Evolutionary conservation across 2,329 filamentous ascomycete species (phyloP).

Genomic region (Zymoseptoria tritici): DNA sequence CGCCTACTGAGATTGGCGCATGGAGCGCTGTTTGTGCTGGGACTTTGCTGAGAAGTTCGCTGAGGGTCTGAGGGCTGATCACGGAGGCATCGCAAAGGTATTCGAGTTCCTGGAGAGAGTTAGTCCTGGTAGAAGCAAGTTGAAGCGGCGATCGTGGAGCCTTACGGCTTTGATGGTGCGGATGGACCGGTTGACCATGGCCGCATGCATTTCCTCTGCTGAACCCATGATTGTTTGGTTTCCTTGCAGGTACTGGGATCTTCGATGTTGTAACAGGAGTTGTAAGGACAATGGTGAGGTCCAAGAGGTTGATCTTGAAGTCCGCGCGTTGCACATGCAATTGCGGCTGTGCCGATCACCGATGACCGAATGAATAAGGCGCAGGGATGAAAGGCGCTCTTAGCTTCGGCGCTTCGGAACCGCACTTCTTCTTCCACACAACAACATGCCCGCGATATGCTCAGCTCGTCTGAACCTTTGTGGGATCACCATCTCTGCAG

Average conservation of each 20-base stretch:
- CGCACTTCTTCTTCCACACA: neutral
- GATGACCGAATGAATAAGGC: neutral
- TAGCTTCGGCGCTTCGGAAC: neutral
- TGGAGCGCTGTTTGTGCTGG: conserved; percentile 60
- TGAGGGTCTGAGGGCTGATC: conserved; percentile 68
- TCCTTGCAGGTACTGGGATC: neutral
- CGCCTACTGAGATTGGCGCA: conserved; percentile 31
- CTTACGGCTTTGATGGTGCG: conserved; percentile 66
- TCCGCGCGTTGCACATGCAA: neutral
- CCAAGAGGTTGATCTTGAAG: neutral
- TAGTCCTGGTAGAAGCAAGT: conserved; percentile 4
- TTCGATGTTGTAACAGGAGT: neutral
- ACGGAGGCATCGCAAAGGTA: conserved; percentile 75
- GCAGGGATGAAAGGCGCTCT: neutral
- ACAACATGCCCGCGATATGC: neutral
- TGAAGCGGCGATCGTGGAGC: neutral
- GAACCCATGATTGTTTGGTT: conserved; percentile 21
- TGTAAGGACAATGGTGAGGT: neutral
- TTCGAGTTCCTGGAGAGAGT: conserved; percentile 67
- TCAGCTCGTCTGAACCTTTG: neutral
- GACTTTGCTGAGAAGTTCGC: conserved; percentile 65
- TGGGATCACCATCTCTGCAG: neutral
- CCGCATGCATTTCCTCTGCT: conserved; percentile 41
- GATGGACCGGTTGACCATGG: conserved; percentile 74
- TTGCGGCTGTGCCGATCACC: neutral